A percentile compares a stretch with the other conserved stretches of the same genome.
phyloP scores from a whole-genome alignment of 495 filamentous ascomycete species.

The Tuber borchii region DNA sequence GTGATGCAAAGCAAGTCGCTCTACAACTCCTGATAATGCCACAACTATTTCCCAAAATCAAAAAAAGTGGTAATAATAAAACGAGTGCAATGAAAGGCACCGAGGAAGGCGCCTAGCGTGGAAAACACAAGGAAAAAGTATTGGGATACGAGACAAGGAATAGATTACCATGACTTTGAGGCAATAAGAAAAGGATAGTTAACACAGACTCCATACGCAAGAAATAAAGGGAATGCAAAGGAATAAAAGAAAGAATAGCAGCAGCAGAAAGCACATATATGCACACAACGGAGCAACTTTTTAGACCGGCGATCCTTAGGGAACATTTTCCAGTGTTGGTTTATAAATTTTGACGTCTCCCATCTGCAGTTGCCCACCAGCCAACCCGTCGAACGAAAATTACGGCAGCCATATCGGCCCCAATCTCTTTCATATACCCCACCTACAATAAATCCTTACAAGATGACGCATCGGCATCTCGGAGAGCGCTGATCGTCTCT shows the following conservation, averaged over 20 bases:
- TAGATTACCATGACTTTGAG: neutral
- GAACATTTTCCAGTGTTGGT: neutral
- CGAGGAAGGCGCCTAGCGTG: neutral
- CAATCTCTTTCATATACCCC: neutral
- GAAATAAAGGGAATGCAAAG: neutral
- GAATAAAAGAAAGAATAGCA: neutral
- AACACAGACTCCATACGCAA: neutral
- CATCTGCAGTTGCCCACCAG: neutral
- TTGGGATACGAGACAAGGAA: neutral
- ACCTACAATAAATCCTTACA: slow-evolving; percentile 22
- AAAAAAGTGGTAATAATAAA: neutral
- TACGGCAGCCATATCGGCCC: neutral
- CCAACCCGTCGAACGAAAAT: neutral
- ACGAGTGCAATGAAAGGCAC: neutral
- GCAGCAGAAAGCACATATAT: neutral
- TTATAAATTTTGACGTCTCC: neutral
- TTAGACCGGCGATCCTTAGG: neutral
- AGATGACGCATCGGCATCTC: slow-evolving; percentile 41
- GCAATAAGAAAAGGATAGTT: neutral
- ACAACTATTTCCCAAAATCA: neutral
- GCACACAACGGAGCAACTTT: neutral
- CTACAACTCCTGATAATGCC: slow-evolving; percentile 4
- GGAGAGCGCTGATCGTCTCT: slow-evolving; percentile 24
- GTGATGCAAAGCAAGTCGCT: slow-evolving; percentile 1
- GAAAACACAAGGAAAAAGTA: neutral